phyloP scores from a whole-genome alignment of 495 filamentous ascomycete species.

The Penicillium desertorum region DNA sequence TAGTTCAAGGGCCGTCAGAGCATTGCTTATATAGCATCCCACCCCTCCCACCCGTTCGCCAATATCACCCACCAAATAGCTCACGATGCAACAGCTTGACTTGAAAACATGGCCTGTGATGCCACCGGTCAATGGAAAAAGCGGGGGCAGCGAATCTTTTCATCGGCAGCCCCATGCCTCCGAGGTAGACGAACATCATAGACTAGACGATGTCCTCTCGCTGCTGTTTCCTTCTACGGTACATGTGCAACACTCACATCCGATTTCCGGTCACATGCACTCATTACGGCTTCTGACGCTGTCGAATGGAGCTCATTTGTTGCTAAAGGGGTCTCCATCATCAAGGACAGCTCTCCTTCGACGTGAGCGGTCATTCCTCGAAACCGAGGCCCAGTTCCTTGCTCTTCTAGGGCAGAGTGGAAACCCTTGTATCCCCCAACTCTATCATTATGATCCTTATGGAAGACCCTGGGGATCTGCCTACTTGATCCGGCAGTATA shows the following conservation, averaged over 20 bases:
- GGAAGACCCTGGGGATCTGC: slow-evolving; percentile 41
- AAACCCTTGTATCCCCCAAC: slow-evolving; percentile 48
- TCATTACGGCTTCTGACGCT: slow-evolving; percentile 53
- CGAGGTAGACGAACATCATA: slow-evolving; percentile 22
- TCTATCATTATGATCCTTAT: slow-evolving; percentile 51
- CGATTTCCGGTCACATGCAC: slow-evolving; percentile 51
- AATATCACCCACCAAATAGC: neutral
- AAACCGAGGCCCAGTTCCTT: slow-evolving; percentile 56
- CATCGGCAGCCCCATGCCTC: slow-evolving; percentile 22
- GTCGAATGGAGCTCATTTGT: slow-evolving; percentile 51
- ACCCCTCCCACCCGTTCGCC: neutral
- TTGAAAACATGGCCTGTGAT: slow-evolving; percentile 14
- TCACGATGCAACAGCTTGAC: slow-evolving; percentile 16
- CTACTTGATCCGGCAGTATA: slow-evolving; percentile 51
- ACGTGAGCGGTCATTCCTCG: slow-evolving; percentile 55
- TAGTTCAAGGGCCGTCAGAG: slow-evolving; percentile 1
- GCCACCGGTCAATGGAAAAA: slow-evolving; percentile 13
- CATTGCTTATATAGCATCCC: neutral
- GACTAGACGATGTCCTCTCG: slow-evolving; percentile 45
- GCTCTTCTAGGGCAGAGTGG: slow-evolving; percentile 47
- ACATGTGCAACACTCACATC: slow-evolving; percentile 44
- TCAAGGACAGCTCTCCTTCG: slow-evolving; percentile 54
- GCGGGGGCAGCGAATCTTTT: slow-evolving; percentile 3
- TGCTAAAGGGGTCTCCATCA: slow-evolving; percentile 56
- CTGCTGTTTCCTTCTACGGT: slow-evolving; percentile 41